Conservation (phyloP, 1,284 basidiomycete genomes). For the Naganishia liquefaciens region DNA sequence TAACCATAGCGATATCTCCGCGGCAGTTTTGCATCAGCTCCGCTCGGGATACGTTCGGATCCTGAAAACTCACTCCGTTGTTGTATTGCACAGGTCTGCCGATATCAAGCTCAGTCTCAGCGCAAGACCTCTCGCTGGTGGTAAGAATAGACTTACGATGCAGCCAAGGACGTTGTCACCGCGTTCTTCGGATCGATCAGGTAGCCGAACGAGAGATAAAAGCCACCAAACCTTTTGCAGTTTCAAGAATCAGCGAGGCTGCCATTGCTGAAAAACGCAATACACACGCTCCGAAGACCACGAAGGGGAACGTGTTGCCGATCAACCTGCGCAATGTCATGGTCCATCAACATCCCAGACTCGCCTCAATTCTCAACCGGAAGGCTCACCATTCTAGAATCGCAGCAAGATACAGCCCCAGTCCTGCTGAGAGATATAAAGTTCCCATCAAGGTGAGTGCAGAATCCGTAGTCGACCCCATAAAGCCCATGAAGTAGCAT, state of each 20-base stretch:
- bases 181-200: slow-evolving; percentile 25
- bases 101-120: neutral
- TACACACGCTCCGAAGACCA: slow-evolving; percentile 25
- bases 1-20: slow-evolving; percentile 25
- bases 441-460: slow-evolving; percentile 15
- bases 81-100: slow-evolving; percentile 26
- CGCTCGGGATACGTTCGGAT: neutral
- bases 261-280: neutral
- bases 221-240: slow-evolving; percentile 11
- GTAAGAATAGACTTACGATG: neutral
- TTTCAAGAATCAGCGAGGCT: neutral
- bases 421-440: slow-evolving; percentile 24
- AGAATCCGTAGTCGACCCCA: slow-evolving; percentile 19
- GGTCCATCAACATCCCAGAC: neutral
- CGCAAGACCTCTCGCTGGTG: neutral
- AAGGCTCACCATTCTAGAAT: slow-evolving; percentile 26
- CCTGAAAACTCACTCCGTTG: slow-evolving; percentile 22
- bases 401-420: slow-evolving; percentile 22
- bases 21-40: neutral
- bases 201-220: slow-evolving; percentile 24
- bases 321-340: slow-evolving; percentile 13
- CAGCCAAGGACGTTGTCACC: slow-evolving; percentile 13
- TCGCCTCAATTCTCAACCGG: neutral
- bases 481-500: slow-evolving; percentile 31
- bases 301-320: slow-evolving; percentile 30